A percentile compares a stretch with the other conserved stretches of the same genome.
Conservation (phyloP, 2,329 filamentous ascomycete species). For the Cordyceps farinosa region DNA sequence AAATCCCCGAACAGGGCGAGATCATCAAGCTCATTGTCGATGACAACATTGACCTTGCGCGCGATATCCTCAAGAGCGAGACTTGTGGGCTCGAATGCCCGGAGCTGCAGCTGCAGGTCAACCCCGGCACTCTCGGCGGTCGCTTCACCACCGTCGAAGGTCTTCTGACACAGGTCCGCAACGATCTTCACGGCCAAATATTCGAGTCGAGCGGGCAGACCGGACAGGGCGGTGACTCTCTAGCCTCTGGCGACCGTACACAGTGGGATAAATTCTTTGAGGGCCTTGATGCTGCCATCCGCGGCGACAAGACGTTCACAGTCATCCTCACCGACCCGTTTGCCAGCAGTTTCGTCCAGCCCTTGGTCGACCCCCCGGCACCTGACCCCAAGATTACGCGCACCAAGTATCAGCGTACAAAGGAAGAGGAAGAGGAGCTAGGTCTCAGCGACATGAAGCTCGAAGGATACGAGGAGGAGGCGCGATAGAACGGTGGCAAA, state of each 20-base stretch:
- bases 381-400: constrained; percentile 75
- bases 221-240: constrained; percentile 70
- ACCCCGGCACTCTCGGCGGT: constrained; percentile 90
- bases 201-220: constrained; percentile 66
- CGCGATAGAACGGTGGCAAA: constrained; percentile 23
- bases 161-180: constrained; percentile 83
- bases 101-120: constrained; percentile 81
- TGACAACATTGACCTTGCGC: constrained; percentile 68
- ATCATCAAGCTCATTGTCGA: constrained; percentile 75
- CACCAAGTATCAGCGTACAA: constrained; percentile 81
- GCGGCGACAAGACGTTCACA: constrained; percentile 75
- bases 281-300: constrained; percentile 71
- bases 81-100: constrained; percentile 83
- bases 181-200: constrained; percentile 83
- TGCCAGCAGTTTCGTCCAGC: constrained; percentile 91
- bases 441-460: constrained; percentile 90
- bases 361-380: constrained; percentile 67
- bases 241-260: constrained; percentile 59
- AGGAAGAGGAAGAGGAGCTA: constrained; percentile 90
- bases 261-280: constrained; percentile 82
- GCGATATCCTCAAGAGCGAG: constrained; percentile 96
- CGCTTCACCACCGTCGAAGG: constrained; percentile 97
- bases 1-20: constrained; percentile 80
- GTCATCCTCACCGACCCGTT: constrained; percentile 83
- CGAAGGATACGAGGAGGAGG: constrained; percentile 66